Evolutionary conservation across 306 rosid species (phyloP), one percentile per base, ranked within the genome.

Genomic region (Mimosa bimucronata): DNA sequence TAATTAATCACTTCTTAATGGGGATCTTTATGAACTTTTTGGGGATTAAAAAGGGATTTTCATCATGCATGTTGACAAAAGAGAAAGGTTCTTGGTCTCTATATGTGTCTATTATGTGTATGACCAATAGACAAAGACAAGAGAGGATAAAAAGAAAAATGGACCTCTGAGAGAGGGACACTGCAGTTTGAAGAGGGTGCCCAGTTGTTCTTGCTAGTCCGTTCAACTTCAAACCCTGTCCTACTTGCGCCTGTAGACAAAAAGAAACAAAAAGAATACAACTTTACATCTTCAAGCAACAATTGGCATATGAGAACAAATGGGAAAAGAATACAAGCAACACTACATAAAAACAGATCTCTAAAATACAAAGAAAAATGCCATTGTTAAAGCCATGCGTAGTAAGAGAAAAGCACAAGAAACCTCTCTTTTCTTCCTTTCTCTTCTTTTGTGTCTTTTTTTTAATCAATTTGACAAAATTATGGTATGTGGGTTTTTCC

Each of bases 141-240:
- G 40, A 42, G 76, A 69, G 71, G 74, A 79, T 73, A 71, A 50
- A 66, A 76, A 81, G 62, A 45, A 66, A 76, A 81, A 68, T 85
- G 25, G 84, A 91, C 94, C 97, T 90, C 84, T 85, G 88, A 67
- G 79, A 80, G 88, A 65, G 79, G 66, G 74, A 42, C 83, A 78
- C 64, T 84, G 88, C 85, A 84, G 86, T 83, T 84, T 81, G 83
- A 68, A 79, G 87, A 73, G 86, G 84, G 87, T 84, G 86, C 79
- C 93, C 97, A 89, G 84, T 89, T 90, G 84, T 89, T 90, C 87
- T 92, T 91, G 45, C 28, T 66, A 83, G 89, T 87, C 85, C 88
- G 84, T 89, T 91, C 89, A 79, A 84, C 89, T 84, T 91, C 94
- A 86, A 77, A 87, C 81, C 61, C 83, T 90, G 92, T 83, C 90